A percentile compares a stretch with the other conserved stretches of the same genome.
phyloP scores from a whole-genome alignment of 306 rosid species.

The Cicer yamashitae region DNA sequence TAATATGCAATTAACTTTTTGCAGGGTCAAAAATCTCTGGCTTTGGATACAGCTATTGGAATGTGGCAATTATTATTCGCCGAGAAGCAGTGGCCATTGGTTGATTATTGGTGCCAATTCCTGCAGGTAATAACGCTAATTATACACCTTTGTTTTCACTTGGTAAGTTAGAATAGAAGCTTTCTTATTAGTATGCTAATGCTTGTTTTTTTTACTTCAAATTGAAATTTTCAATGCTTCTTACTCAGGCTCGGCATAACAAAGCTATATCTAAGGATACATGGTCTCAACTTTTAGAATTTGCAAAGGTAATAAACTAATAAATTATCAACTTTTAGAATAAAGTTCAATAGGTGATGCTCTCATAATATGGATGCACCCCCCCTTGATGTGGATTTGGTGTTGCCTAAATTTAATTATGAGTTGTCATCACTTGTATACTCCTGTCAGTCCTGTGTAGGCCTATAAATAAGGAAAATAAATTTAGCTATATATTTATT shows the following conservation, averaged over 20 bases:
- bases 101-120: slow-evolving; percentile 98
- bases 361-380: background rate
- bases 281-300: slow-evolving; percentile 98
- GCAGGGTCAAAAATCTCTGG: slow-evolving; percentile 99
- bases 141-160: slow-evolving; percentile 33
- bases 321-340: slow-evolving; percentile 11
- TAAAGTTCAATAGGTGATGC: slow-evolving; percentile 1
- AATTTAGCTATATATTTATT: background rate
- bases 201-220: slow-evolving; percentile 24
- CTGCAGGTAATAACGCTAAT: slow-evolving; percentile 69
- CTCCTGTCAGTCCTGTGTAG: background rate
- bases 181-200: slow-evolving; percentile 1
- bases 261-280: slow-evolving; percentile 98
- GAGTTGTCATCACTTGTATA: slow-evolving; percentile 5
- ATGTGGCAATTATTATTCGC: slow-evolving; percentile 99
- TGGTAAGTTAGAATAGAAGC: slow-evolving; percentile 27
- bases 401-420: slow-evolving; percentile 24
- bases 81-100: slow-evolving; percentile 96
- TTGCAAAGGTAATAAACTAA: slow-evolving; percentile 85
- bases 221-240: slow-evolving; percentile 16
- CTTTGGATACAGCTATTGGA: slow-evolving; percentile 98
- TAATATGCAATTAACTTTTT: slow-evolving; percentile 30
- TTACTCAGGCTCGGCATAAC: slow-evolving; percentile 86
- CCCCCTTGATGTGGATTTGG: slow-evolving; percentile 4
- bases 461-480: slow-evolving; percentile 1